A percentile compares a stretch with the other conserved stretches of the same genome.
These are phyloP conservation scores for Scheffersomyces titani DNA, from an alignment of 1,139 yeast genomes.

Conservation along the genomic window DNA sequence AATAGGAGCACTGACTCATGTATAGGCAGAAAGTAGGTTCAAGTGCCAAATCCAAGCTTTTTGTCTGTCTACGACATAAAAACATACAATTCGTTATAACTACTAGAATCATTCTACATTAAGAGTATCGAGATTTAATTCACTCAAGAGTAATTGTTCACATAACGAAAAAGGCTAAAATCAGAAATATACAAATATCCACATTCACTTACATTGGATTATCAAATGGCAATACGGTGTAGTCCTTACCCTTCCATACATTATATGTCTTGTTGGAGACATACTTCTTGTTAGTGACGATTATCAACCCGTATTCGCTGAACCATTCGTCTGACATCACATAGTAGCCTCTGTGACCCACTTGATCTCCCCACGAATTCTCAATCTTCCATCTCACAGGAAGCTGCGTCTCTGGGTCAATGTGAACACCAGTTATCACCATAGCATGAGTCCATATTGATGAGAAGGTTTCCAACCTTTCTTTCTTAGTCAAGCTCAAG, in stretches of 20 bases:
- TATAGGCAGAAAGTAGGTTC: too few relatives aligned
- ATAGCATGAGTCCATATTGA: conserved; percentile 85
- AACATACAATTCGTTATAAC: too few relatives aligned
- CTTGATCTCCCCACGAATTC: conserved; percentile 82
- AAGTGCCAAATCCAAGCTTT: too few relatives aligned
- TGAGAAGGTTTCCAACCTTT: conserved; percentile 55
- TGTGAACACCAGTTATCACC: conserved; percentile 75
- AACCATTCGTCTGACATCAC: conserved; percentile 84
- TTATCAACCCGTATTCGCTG: conserved; percentile 80
- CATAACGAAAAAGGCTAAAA: too few relatives aligned
- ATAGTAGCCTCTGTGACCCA: conserved; percentile 74
- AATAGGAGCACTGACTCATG: too few relatives aligned
- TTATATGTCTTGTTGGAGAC: conserved; percentile 45
- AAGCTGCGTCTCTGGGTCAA: conserved; percentile 34
- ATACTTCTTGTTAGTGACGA: conserved; percentile 64
- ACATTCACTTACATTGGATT: too few relatives aligned
- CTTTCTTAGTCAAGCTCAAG: conserved; percentile 50
- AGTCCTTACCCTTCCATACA: conserved; percentile 52
- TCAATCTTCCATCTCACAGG: conserved; percentile 83
- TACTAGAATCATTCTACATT: too few relatives aligned
- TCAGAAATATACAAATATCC: too few relatives aligned
- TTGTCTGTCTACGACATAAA: too few relatives aligned
- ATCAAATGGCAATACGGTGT: conserved; percentile 67
- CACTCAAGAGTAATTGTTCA: too few relatives aligned
- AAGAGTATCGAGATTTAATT: too few relatives aligned